A percentile compares a stretch with the other conserved stretches of the same genome.
Conservation (phyloP, 1,139 yeast genomes). For the Lizanozyma gosingica region DNA sequence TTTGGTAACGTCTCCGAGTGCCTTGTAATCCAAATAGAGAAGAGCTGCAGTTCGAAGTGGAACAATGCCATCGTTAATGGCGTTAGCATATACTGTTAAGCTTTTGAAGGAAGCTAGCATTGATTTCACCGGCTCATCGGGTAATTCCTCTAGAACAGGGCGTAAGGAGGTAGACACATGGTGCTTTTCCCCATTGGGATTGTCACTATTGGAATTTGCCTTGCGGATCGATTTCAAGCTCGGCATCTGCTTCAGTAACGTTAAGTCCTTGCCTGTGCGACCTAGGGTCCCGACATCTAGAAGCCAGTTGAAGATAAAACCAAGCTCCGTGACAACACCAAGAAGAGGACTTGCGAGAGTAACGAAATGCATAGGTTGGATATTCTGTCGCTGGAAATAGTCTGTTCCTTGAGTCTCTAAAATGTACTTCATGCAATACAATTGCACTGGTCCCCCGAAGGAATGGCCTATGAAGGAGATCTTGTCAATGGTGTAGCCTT, state of each 20-base stretch:
- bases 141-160: conserved; percentile 67
- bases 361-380: conserved; percentile 74
- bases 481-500: conserved; percentile 33
- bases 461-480: conserved; percentile 91
- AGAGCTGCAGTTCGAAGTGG: conserved; percentile 61
- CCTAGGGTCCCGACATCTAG: conserved; percentile 88
- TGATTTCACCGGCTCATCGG: conserved; percentile 72
- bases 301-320: conserved; percentile 75
- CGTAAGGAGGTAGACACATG: not conserved
- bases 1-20: not conserved
- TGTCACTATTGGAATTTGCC: not conserved
- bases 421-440: conserved; percentile 82
- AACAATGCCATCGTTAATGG: conserved; percentile 86
- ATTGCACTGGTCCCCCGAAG: conserved; percentile 83
- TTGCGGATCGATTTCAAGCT: conserved; percentile 8
- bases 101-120: conserved; percentile 54
- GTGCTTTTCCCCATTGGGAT: too few relatives aligned
- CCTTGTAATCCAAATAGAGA: conserved; percentile 33
- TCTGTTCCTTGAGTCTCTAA: conserved; percentile 56
- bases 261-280: conserved; percentile 86
- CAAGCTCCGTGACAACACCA: conserved; percentile 81
- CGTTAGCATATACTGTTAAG: conserved; percentile 72
- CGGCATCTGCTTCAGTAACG: conserved; percentile 35
- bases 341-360: conserved; percentile 82
- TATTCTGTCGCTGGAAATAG: conserved; percentile 42